Base-by-base conservation (phyloP, 2,329 filamentous ascomycete species). In the Neofusicoccum laricinum region DNA sequence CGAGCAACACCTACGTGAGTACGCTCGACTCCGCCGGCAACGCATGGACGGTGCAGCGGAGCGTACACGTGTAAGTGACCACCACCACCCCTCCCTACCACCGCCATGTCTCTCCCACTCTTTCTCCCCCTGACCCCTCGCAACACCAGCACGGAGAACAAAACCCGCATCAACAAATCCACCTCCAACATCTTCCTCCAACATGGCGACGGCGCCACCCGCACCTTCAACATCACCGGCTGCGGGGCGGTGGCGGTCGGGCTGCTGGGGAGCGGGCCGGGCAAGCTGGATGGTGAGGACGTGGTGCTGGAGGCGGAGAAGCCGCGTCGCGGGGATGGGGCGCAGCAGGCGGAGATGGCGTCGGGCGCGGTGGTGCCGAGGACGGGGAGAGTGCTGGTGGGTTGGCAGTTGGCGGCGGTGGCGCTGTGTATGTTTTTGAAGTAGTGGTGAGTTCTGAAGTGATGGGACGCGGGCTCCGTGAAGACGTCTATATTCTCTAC, bases 131-230 rank as follows among this genome's bases (percentile, higher is more conserved):
- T 30, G 25, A 4, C 5, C 5, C 25, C 5, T 30, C 25, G 25
- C 25, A 30, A 7, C 25, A 7, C 12, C 64, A 68, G 68, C 6
- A 69, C 65, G 2, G 71, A 73, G 48, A 72, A 73, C 48, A 73
- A 73, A 41, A 73, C 73, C 0, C 66, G 73, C 2, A 74, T 75
- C 32, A 71, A 73, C 64, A 73, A 74, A 64, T 70, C 75, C 68
- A 75, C 72, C 0, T 70, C 68, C 6, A 74, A 75, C 43, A 71
- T 75, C 15, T 76, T 76, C 64, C 67, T 76, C n/a, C 73, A 75
- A 36, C 76, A 74, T 59, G 73, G 74, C 1, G 69, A 72, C 45
- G 73, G 73, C 1, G 71, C 67, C 8, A 73, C 71, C 0, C 67
- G 72, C 10, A 75, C 72, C 2, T 72, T 71, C 10, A 73, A 72